Conservation (phyloP, 805 yeast species). For the Starmerella vitae region DNA sequence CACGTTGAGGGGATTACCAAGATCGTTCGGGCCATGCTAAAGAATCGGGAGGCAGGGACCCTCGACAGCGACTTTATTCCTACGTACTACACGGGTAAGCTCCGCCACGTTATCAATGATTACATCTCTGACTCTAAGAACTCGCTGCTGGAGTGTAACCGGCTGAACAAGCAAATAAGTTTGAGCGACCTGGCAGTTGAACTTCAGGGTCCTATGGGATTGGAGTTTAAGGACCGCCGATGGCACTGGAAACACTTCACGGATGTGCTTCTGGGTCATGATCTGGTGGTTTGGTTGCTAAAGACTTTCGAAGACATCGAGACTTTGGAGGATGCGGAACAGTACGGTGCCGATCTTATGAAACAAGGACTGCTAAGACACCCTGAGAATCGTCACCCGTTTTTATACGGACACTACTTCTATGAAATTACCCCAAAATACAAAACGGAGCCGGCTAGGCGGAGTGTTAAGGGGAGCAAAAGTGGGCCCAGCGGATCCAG, state of each 20-base stretch:
- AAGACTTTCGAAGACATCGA: slow-evolving; percentile 67
- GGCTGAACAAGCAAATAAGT: slow-evolving; percentile 29
- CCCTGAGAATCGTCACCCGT: slow-evolving; percentile 69
- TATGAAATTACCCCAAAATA: slow-evolving; percentile 55
- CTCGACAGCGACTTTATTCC: slow-evolving; percentile 14
- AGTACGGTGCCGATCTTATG: slow-evolving; percentile 69
- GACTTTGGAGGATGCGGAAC: slow-evolving; percentile 69
- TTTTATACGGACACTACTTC: slow-evolving; percentile 86
- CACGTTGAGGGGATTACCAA: slow-evolving; percentile 66
- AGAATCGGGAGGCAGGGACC: slow-evolving; percentile 15
- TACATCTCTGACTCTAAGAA: slow-evolving; percentile 31
- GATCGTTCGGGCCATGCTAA: slow-evolving; percentile 15
- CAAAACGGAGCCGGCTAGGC: neutral
- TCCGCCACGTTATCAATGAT: slow-evolving; percentile 50
- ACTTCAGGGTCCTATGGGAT: slow-evolving; percentile 48
- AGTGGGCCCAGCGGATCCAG: neutral
- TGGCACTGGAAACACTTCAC: slow-evolving; percentile 82
- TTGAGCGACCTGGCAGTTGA: slow-evolving; percentile 45
- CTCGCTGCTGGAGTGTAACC: slow-evolving; percentile 12
- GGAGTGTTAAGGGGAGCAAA: neutral
- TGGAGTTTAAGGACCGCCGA: slow-evolving; percentile 58
- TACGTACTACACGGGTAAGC: slow-evolving; percentile 73
- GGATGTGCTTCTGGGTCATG: slow-evolving; percentile 73
- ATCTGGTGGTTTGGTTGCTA: slow-evolving; percentile 72
- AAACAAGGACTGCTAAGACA: slow-evolving; percentile 59